phyloP scores from a whole-genome alignment of 345 rosid genomes.

The Lumnitzera racemosa region DNA sequence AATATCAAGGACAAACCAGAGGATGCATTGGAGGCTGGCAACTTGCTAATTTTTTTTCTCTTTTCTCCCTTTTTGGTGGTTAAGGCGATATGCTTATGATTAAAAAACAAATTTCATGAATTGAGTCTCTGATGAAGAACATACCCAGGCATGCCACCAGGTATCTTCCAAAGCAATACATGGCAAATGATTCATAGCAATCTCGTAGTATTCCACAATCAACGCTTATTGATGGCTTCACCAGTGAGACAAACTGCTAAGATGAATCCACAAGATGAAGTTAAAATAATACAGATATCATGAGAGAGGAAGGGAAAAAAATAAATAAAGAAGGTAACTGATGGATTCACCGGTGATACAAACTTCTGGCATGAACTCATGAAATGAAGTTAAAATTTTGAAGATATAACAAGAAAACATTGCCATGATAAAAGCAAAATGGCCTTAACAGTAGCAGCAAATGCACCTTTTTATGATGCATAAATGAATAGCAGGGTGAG shows the following conservation, averaged over 20 bases:
- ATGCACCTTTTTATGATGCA: too few species aligned
- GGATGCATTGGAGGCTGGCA: background rate
- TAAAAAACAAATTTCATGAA: background rate
- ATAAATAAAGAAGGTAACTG: background rate
- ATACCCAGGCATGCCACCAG: slow-evolving; percentile 96
- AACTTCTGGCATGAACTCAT: background rate
- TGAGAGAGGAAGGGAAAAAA: background rate
- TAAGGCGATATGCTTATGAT: background rate
- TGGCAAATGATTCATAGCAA: slow-evolving; percentile 98
- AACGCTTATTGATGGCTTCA: slow-evolving; percentile 83
- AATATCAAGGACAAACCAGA: background rate
- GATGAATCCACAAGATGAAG: slow-evolving; percentile 8
- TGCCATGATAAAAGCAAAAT: too few species aligned
- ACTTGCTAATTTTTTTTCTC: too few species aligned
- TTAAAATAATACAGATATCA: background rate
- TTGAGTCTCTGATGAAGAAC: slow-evolving; percentile 14
- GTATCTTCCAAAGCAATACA: slow-evolving; percentile 99
- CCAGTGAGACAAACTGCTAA: slow-evolving; percentile 78
- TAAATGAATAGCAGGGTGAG: too few species aligned
- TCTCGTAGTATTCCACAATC: slow-evolving; percentile 88
- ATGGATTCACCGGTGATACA: background rate
- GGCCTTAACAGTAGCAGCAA: too few species aligned
- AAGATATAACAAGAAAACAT: too few species aligned
- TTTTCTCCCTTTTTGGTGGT: too few species aligned
- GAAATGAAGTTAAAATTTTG: background rate